Percentiles rank a stretch among this genome's conserved stretches.
These are phyloP conservation scores for Tuber brumale DNA, from an alignment of 495 filamentous ascomycete genomes.

Conservation along the genomic window DNA sequence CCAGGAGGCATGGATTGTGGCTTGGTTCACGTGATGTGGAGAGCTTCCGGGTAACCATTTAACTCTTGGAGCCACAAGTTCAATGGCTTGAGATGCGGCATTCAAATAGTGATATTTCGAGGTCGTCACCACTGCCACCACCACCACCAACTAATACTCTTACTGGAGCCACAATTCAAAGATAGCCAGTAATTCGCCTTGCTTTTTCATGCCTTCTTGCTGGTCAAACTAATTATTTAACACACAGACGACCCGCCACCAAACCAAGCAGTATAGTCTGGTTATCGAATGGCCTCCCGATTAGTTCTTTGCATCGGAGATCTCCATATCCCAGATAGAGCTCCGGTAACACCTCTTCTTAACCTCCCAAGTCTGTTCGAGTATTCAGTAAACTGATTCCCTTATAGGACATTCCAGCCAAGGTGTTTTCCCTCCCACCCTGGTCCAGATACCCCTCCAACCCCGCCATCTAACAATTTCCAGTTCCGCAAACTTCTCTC, in stretches of 20 bases:
- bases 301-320: constrained; percentile 90
- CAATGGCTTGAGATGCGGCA: neutral
- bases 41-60: neutral
- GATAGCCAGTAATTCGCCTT: neutral
- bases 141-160: neutral
- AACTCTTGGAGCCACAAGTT: neutral
- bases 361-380: constrained; percentile 11
- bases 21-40: neutral
- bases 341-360: constrained; percentile 52
- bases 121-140: neutral
- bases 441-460: constrained; percentile 18
- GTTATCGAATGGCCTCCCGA: constrained; percentile 60
- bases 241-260: neutral
- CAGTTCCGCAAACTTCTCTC: constrained; percentile 98
- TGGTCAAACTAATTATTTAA: neutral
- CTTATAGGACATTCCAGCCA: constrained; percentile 74
- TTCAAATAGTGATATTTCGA: neutral
- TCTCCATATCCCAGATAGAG: constrained; percentile 94
- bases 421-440: constrained; percentile 51
- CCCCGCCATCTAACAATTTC: constrained; percentile 20
- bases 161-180: neutral
- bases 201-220: neutral
- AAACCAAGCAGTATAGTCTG: neutral
- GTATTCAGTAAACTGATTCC: neutral
- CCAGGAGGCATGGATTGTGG: neutral